Conservation (phyloP, 208 protist species). For the Leishmania tropica region DNA sequence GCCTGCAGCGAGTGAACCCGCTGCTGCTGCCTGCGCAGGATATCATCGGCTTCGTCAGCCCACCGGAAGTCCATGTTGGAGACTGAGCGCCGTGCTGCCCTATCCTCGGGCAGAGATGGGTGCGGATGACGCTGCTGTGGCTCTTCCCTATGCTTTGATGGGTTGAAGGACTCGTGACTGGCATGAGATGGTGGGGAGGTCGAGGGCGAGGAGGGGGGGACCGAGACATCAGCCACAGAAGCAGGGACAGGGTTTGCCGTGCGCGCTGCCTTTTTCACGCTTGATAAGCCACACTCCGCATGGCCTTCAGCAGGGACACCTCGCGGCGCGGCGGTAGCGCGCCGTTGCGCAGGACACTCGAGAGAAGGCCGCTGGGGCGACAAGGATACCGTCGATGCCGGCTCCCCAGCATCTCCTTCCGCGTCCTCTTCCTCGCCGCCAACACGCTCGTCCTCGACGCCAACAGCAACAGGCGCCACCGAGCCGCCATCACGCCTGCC, state of each 20-base stretch:
- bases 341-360: background rate
- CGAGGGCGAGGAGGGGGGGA: background rate
- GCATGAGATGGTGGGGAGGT: background rate
- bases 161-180: background rate
- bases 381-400: background rate
- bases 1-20: constrained; percentile 26
- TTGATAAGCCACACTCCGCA: background rate
- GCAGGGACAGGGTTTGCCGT: background rate
- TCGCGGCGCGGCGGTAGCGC: too few species aligned
- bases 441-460: background rate
- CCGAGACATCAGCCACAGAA: background rate
- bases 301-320: background rate
- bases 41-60: constrained; percentile 40
- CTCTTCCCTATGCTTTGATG: background rate
- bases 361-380: background rate
- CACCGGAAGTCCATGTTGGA: constrained; percentile 51
- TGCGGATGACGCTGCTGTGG: background rate
- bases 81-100: constrained; percentile 19
- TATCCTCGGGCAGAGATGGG: background rate
- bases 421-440: background rate
- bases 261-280: background rate
- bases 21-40: constrained; percentile 47
- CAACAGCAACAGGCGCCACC: background rate
- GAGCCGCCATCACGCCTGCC: background rate
- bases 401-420: background rate